Evolutionary conservation across 306 rosid genomes (phyloP).

Genomic region (Trichosanthes truncata): DNA sequence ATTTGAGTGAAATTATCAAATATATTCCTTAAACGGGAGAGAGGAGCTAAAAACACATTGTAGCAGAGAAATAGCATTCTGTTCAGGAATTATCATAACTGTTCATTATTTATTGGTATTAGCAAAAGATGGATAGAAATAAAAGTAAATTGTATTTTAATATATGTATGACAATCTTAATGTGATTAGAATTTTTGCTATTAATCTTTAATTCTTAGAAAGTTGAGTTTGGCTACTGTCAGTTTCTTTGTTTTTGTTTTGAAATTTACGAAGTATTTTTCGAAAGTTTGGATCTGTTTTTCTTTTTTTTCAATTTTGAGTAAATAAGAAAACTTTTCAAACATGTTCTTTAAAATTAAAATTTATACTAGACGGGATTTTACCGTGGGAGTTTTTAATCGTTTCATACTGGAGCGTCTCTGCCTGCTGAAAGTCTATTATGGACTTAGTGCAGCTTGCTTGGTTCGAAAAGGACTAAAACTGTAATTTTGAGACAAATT

Average conservation of each 20-base stretch:
- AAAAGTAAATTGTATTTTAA: neutral
- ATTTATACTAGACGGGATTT: no score
- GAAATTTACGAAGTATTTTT: neutral
- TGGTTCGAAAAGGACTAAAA: no score
- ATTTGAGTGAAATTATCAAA: neutral
- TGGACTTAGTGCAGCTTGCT: no score
- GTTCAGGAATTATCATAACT: neutral
- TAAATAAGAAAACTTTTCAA: no score
- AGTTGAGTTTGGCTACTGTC: neutral
- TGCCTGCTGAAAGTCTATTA: no score
- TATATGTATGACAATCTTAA: neutral
- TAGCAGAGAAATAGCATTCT: neutral
- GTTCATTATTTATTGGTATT: constrained; percentile 8
- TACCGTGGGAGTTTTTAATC: no score
- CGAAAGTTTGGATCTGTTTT: no score
- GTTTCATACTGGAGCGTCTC: no score
- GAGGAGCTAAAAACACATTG: neutral
- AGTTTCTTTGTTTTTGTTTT: neutral
- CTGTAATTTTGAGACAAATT: no score
- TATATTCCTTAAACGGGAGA: neutral
- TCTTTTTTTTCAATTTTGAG: no score
- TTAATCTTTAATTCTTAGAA: neutral
- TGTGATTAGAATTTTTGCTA: neutral
- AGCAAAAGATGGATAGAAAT: neutral
- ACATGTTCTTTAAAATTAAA: no score